Base-by-base conservation (phyloP, 2,329 filamentous ascomycete species). In the Penicillium brasilianum region DNA sequence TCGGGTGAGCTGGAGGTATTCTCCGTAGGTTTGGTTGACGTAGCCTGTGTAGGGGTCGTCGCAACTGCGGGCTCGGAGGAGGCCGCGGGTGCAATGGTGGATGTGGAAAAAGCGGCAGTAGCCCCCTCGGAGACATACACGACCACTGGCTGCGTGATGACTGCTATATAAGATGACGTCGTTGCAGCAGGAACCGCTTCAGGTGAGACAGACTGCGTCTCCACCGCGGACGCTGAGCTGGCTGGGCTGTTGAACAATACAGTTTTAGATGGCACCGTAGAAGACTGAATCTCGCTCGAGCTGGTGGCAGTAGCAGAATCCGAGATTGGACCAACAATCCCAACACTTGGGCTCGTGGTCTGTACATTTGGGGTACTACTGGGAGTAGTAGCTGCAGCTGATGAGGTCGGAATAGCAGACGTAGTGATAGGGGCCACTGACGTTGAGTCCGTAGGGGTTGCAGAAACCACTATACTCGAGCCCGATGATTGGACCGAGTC, bases 51-150 rank as follows among this genome's bases (percentile, higher is more conserved):
- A 16, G 39, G n/a, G 1, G 53, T 37, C 18, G 41, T 56, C 53
- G 48, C 53, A 37, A 18, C 8, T 11, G 4, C 36, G 20, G 25
- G 32, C 18, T 22, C 50, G 6, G 22, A 10, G 16, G 34, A 32
- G 8, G 37, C 32, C 18, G 50, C 7, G 6, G 34, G 43, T 14
- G 14, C 36, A 36, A 59, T 7, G n/a, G 57, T 59, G 4, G 43
- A 48, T 28, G 51, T 59, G 36, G 41, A 59, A 25, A 59, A 49
- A 18, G 57, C 43, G 13, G 44, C 25, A 16, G 57, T 59, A 4
- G 51, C 51, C 9, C 36, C 37, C 36, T 55, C 25, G 1, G 51
- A 55, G 32, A 50, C 34, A 20, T 59, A 48, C 16, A 59, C 43
- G 9, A 53, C 43, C 4, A 59, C 28, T 4, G 53, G 53, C 32